Percentiles rank a stretch among this genome's conserved stretches.
These are phyloP conservation scores for Prototheca wickerhamii DNA, from an alignment of 163 green algal genomes.

Conservation along the genomic window DNA sequence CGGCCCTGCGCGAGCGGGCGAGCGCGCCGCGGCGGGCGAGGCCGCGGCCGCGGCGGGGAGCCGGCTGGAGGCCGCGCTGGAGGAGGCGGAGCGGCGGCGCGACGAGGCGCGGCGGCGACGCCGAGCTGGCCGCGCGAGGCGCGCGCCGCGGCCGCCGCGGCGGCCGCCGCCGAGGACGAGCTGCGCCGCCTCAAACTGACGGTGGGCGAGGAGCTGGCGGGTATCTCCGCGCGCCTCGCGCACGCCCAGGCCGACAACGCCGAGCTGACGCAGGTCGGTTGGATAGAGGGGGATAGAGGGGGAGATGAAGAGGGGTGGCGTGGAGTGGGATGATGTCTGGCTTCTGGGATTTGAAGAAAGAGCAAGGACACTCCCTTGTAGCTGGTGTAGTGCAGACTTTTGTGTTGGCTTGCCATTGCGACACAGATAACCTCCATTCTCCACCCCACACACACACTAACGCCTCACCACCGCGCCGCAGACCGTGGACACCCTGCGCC, in stretches of 20 bases:
- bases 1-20: not conserved
- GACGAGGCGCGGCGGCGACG: not conserved
- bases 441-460: not conserved
- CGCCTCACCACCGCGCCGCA: not conserved
- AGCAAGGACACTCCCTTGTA: no score
- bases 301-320: no score
- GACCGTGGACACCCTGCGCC: not conserved
- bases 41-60: not conserved
- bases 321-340: no score
- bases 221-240: no score
- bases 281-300: no score
- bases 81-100: not conserved
- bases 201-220: no score
- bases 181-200: no score
- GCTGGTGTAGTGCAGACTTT: no score
- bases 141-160: not conserved
- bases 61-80: constrained; percentile 1
- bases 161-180: not conserved
- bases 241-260: no score
- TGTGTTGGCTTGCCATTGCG: no score
- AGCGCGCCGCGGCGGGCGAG: not conserved
- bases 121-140: not conserved
- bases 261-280: no score
- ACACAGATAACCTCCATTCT: not conserved
- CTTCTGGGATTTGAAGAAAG: no score